A percentile compares a stretch with the other conserved stretches of the same genome.
Evolutionary conservation across 148 eudicot species (phyloP).

Genomic region (Chenopodium quinoa): DNA sequence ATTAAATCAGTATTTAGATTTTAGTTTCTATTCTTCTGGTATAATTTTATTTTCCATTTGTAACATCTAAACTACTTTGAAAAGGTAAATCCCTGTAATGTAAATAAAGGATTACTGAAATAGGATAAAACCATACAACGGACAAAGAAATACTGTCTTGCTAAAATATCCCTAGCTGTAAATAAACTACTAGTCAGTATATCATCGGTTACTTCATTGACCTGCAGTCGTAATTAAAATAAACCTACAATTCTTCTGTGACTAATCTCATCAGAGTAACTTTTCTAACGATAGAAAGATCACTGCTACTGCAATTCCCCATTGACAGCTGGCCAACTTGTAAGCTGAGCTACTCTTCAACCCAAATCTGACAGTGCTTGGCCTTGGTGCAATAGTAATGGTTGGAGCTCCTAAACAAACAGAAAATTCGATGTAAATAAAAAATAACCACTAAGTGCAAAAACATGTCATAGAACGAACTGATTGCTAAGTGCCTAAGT

Average conservation of each 20-base stretch:
- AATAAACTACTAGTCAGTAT: not conserved
- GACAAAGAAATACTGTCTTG: not conserved
- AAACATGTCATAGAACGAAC: not conserved
- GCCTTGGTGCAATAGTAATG: constrained; percentile 44
- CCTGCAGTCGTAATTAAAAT: not conserved
- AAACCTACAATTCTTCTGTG: not conserved
- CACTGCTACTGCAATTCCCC: constrained; percentile 24
- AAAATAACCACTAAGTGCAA: not conserved
- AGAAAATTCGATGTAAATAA: not conserved
- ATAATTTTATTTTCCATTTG: too few species aligned
- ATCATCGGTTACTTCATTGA: not conserved
- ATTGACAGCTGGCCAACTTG: constrained; percentile 25
- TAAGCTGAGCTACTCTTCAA: constrained; percentile 31
- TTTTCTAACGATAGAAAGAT: constrained; percentile 12
- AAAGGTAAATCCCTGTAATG: not conserved
- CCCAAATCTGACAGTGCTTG: constrained; percentile 40
- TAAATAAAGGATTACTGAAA: constrained; percentile 3
- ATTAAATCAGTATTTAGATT: too few species aligned
- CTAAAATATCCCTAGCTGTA: not conserved
- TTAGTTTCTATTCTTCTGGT: too few species aligned
- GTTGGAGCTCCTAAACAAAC: constrained; percentile 46
- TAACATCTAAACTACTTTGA: not conserved
- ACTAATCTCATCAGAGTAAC: not conserved
- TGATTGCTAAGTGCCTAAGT: not conserved
- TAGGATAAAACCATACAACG: constrained; percentile 9